These are phyloP conservation scores for Starmerella kuoi DNA, from an alignment of 805 yeast genomes.

Conservation along the genomic window DNA sequence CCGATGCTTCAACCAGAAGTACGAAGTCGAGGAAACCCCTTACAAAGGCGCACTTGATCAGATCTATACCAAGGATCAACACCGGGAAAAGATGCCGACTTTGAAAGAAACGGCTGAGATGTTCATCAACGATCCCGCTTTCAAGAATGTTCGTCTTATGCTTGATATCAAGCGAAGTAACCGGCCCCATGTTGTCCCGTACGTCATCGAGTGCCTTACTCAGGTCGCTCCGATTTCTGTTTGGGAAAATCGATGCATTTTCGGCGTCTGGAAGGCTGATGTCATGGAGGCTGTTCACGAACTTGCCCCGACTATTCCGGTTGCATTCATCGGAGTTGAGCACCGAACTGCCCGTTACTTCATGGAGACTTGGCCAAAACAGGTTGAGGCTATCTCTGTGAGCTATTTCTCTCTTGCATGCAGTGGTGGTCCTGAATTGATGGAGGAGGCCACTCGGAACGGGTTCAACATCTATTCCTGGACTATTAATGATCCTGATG, in stretches of 20 bases:
- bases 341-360: slow-evolving; percentile 29
- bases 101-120: slow-evolving; percentile 34
- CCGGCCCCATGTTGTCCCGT: slow-evolving; percentile 34
- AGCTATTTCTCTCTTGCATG: slow-evolving; percentile 36
- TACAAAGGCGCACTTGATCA: slow-evolving; percentile 31
- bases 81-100: slow-evolving; percentile 33
- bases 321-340: slow-evolving; percentile 32
- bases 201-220: slow-evolving; percentile 31
- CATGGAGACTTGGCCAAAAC: slow-evolving; percentile 33
- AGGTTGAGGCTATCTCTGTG: slow-evolving; percentile 47
- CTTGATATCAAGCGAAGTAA: slow-evolving; percentile 42
- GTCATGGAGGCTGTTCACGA: slow-evolving; percentile 36
- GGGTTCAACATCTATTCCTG: slow-evolving; percentile 37
- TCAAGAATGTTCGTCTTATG: slow-evolving; percentile 32
- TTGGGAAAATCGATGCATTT: slow-evolving; percentile 38
- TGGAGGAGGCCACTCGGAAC: slow-evolving; percentile 27
- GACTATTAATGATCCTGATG: slow-evolving; percentile 38
- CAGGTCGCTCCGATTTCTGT: slow-evolving; percentile 32
- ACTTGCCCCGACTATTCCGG: slow-evolving; percentile 29
- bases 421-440: slow-evolving; percentile 28
- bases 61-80: slow-evolving; percentile 29
- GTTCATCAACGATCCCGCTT: slow-evolving; percentile 29
- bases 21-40: slow-evolving; percentile 31
- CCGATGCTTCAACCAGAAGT: slow-evolving; percentile 36
- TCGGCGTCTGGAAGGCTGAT: slow-evolving; percentile 44